Percentiles rank a stretch among this genome's conserved stretches.
phyloP scores from a whole-genome alignment of 1,284 basidiomycete genomes.

The Moniliophthora roreri region DNA sequence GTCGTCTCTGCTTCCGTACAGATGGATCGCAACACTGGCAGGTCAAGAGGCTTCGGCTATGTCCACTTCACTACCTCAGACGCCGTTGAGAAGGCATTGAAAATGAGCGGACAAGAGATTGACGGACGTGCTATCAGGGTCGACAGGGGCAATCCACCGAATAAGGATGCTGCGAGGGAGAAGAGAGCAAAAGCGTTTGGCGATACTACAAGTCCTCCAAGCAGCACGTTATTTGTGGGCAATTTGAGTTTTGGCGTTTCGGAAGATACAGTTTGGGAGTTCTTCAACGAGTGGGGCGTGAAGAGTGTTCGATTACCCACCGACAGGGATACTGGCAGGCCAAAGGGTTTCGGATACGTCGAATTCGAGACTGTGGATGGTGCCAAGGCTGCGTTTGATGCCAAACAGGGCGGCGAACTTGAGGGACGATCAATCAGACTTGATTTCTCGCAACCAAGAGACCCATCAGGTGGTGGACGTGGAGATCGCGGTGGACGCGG shows the following conservation, averaged over 20 bases:
- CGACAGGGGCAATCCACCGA: slow-evolving; percentile 73
- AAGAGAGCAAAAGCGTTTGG: slow-evolving; percentile 79
- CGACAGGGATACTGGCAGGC: slow-evolving; percentile 86
- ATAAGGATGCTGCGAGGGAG: slow-evolving; percentile 56
- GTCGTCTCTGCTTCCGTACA: slow-evolving; percentile 88
- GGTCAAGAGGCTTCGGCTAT: slow-evolving; percentile 92
- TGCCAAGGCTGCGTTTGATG: slow-evolving; percentile 82
- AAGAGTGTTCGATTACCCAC: slow-evolving; percentile 91
- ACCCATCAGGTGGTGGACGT: slow-evolving; percentile 55
- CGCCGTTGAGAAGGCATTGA: slow-evolving; percentile 77
- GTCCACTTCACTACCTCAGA: slow-evolving; percentile 86
- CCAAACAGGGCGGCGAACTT: slow-evolving; percentile 74
- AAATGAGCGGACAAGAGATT: slow-evolving; percentile 81
- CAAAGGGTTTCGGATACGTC: slow-evolving; percentile 98
- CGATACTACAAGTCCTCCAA: slow-evolving; percentile 72
- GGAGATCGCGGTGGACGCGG: slow-evolving; percentile 48
- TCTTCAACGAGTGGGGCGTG: slow-evolving; percentile 90
- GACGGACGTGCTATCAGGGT: slow-evolving; percentile 91
- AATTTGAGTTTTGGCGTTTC: slow-evolving; percentile 82
- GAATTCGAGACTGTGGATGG: slow-evolving; percentile 84
- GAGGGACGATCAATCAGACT: slow-evolving; percentile 83
- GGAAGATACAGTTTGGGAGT: slow-evolving; percentile 90
- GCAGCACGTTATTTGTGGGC: slow-evolving; percentile 85
- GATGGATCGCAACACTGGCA: slow-evolving; percentile 86
- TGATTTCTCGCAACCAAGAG: slow-evolving; percentile 90